Base-by-base conservation (phyloP, 169 alveolate genomes). In the Babesia ovis region DNA sequence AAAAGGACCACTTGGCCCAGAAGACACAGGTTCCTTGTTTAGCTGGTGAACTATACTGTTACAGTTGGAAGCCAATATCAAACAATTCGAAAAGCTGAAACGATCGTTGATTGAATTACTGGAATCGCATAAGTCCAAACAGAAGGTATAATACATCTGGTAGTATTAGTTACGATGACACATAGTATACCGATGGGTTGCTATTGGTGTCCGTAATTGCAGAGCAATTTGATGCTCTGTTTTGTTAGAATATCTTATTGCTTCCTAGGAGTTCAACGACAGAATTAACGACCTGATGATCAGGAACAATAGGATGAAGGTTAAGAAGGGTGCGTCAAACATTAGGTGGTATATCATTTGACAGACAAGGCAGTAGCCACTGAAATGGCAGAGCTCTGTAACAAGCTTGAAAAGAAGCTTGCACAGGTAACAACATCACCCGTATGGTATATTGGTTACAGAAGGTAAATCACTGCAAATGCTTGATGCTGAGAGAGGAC, bases 401-500 rank as follows among this genome's bases (percentile, higher is more conserved):
- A 57, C 51, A 45, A 37, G 31, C 83, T 72, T n/a, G 64, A 72
- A 34, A 72, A 72, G 48, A 58, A 61, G 31, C 66, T 72, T 22
- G 57, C 54, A 6, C 70, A 72, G 83, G 67, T 57, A 37, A 67
- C 31, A 20, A 16, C 2, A 18, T 18, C 2, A 2, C 14, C 20
- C 45, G 4, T 14, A 14, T 16, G 11, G 25, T 6, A 11, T 6
- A 60, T 37, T 4, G 5, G 11, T 22, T 25, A 51, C 34, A 71
- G 73, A 74, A 61, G n/a, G 32, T 74, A 66, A 74, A 74, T 37
- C 67, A 53, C 46, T 74, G 76, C 53, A 62, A 61, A 16, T 58
- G 61, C 18, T 23, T 61, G 23, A 74, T 74, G 75, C 76, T 46
- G 8, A 59, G 69, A 23, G 67, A 51, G 4, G 84, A 74, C 37